These are phyloP conservation scores for Candida broadrunensis DNA, from an alignment of 805 yeast species.

Conservation along the genomic window DNA sequence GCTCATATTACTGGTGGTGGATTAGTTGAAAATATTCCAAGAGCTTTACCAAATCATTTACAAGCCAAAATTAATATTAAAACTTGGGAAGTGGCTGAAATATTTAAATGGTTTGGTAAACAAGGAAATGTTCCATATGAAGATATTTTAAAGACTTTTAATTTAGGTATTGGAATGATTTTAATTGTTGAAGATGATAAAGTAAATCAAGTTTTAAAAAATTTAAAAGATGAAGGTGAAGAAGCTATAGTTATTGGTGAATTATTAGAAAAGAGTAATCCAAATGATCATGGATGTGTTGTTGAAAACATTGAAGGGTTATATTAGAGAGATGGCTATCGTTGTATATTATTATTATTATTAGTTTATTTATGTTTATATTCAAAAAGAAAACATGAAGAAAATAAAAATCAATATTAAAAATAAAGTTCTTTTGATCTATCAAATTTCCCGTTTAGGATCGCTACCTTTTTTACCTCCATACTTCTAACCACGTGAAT, in stretches of 20 bases:
- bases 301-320: slow-evolving; percentile 46
- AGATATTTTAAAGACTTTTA: slow-evolving; percentile 88
- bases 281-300: slow-evolving; percentile 58
- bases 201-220: slow-evolving; percentile 52
- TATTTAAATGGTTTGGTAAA: slow-evolving; percentile 91
- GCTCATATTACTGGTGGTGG: slow-evolving; percentile 99
- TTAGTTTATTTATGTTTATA: too few relatives aligned
- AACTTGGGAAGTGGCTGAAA: slow-evolving; percentile 81
- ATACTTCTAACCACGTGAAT: too few relatives aligned
- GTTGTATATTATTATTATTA: not conserved
- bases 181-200: slow-evolving; percentile 71
- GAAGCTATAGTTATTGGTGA: slow-evolving; percentile 54
- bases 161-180: slow-evolving; percentile 97
- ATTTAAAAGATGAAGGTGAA: slow-evolving; percentile 68
- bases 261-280: slow-evolving; percentile 34
- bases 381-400: too few relatives aligned
- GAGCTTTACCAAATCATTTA: slow-evolving; percentile 80
- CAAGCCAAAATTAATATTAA: slow-evolving; percentile 78
- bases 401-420: too few relatives aligned
- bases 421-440: too few relatives aligned
- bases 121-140: slow-evolving; percentile 85
- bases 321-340: too few relatives aligned
- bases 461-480: too few relatives aligned
- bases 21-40: slow-evolving; percentile 89
- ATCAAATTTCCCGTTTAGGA: too few relatives aligned